Conservation (phyloP, 2,329 filamentous ascomycete species). For the Ophiosphaerella korrae region DNA sequence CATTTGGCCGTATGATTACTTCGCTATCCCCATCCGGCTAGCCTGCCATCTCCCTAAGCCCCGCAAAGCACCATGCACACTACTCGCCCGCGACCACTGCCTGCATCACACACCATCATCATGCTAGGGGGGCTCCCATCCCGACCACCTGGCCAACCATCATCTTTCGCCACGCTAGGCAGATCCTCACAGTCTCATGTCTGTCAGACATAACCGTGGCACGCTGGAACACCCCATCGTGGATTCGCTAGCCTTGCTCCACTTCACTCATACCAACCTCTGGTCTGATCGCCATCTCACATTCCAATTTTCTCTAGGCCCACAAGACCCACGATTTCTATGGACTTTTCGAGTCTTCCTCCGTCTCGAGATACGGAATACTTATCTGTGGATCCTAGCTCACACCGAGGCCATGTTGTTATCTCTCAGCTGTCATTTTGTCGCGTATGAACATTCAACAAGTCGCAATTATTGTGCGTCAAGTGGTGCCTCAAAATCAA, state of each 20-base stretch:
- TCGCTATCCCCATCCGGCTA: too few species aligned
- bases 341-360: not conserved
- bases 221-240: conserved; percentile 4
- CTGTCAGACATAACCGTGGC: not conserved
- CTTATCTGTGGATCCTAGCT: conserved; percentile 3
- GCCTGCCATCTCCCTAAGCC: too few species aligned
- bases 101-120: too few species aligned
- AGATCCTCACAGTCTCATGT: too few species aligned
- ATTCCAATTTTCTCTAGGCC: not conserved
- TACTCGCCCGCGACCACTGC: too few species aligned
- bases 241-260: conserved; percentile 13
- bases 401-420: not conserved
- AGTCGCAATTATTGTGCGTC: not conserved
- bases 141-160: too few species aligned
- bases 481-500: not conserved
- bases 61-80: too few species aligned
- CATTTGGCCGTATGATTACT: conserved; percentile 8
- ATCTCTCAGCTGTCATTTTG: conserved; percentile 2
- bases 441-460: not conserved
- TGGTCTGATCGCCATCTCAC: conserved; percentile 2
- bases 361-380: not conserved
- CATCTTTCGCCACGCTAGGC: too few species aligned
- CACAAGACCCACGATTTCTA: not conserved
- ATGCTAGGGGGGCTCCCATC: too few species aligned
- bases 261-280: conserved; percentile 25